Evolutionary conservation across 2,329 filamentous ascomycete species (phyloP), one percentile per base, ranked within the genome.

Genomic region (Colletotrichum somersetense): DNA sequence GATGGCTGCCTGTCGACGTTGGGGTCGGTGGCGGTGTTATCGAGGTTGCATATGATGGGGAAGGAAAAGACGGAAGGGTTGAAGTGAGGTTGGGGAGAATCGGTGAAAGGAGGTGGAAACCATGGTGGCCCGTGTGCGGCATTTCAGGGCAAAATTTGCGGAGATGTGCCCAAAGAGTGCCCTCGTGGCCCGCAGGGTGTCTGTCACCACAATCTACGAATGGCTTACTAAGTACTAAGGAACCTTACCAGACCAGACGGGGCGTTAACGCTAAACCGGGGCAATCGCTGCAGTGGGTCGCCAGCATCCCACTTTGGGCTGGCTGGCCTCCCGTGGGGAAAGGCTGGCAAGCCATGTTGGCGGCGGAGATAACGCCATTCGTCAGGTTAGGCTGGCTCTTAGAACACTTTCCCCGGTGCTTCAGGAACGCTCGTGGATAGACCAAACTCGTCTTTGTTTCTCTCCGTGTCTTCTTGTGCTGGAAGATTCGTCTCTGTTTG

Each of bases 351-450:
- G 30, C 6, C 11, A 30, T 52, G 40, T 46, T 46, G 57, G 57
- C 55, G 57, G 52, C 44, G 69, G 69, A 72, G 58, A 72, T 72
- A 72, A 68, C 64, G 64, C 64, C 50, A 67, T 71, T 53, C 33
- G 33, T 52, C 57, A 35, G 23, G 20, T 14, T 14, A 16, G 16
- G 30, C 42, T 46, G 44, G 48, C 52, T 44, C 26, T 30, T 23
- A 30, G 33, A 35, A 44, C 67, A 20, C 26, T 20, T 16, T 12
- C 42, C 30, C 2, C 16, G 53, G 42, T 46, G 44, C 26, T 42
- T 42, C 11, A 23, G n/a, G 56, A 42, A 42, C 56, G 23, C 40
- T 33, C 23, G 20, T 8, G 23, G 5, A n/a, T 50, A 26, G 3
- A 30, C 16, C 5, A 30, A 30, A 38, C 20, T 42, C n/a, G 26